phyloP scores from a whole-genome alignment of 768 basidiomycete genomes.

The Boletus tylopilopsis region DNA sequence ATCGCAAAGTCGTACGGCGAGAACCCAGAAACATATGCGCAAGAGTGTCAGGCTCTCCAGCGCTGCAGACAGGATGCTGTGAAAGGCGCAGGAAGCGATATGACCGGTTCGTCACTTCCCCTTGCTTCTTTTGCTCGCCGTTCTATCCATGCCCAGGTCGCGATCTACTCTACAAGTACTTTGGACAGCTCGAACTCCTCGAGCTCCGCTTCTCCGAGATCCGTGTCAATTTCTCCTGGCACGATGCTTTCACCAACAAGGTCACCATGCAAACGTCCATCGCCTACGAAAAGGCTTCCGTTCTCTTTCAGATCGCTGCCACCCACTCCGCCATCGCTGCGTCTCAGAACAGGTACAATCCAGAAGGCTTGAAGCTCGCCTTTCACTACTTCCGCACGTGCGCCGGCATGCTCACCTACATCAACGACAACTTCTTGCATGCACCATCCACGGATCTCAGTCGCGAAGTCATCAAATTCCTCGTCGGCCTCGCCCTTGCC shows the following conservation, averaged over 20 bases:
- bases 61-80: constrained; percentile 95
- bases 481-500: constrained; percentile 82
- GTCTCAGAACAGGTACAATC: constrained; percentile 79
- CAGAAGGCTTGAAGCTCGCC: constrained; percentile 89
- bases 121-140: background rate
- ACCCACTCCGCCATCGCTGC: constrained; percentile 91
- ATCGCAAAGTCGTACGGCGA: constrained; percentile 94
- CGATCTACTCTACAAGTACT: constrained; percentile 98
- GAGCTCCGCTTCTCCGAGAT: constrained; percentile 97
- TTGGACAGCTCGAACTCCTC: constrained; percentile 95
- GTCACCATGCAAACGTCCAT: constrained; percentile 92
- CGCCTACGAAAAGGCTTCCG: constrained; percentile 96
- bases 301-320: constrained; percentile 93
- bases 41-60: constrained; percentile 82
- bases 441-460: constrained; percentile 94
- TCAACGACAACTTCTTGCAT: constrained; percentile 99
- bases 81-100: constrained; percentile 91
- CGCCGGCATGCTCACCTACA: constrained; percentile 96
- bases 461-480: constrained; percentile 90
- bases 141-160: constrained; percentile 49
- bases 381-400: constrained; percentile 89
- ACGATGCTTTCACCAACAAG: constrained; percentile 95
- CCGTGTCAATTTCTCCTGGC: constrained; percentile 93
- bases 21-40: constrained; percentile 80
- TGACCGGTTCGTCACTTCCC: constrained; percentile 60